These are phyloP conservation scores for Ramalina peruviana DNA, from an alignment of 495 filamentous ascomycete genomes.

Conservation along the genomic window DNA sequence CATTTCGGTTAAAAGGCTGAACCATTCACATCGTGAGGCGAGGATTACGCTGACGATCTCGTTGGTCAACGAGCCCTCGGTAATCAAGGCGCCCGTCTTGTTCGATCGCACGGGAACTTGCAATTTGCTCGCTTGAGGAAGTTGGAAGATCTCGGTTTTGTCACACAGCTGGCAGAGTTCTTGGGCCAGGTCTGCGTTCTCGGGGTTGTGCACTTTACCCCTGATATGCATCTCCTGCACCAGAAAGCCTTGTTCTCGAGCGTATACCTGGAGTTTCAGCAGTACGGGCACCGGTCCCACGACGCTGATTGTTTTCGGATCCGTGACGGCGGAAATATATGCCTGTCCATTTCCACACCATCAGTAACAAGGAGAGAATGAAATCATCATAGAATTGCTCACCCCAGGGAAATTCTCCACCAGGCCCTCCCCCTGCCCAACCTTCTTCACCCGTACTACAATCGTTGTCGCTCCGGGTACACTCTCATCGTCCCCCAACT, in stretches of 20 bases:
- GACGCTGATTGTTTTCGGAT: constrained; percentile 20
- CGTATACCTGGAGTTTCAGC: constrained; percentile 3
- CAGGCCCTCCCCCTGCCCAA: constrained; percentile 19
- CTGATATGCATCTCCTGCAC: constrained; percentile 6
- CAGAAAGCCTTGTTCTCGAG: constrained; percentile 2
- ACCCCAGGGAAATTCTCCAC: constrained; percentile 16
- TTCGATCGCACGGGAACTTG: constrained; percentile 21
- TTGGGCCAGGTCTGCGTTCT: constrained; percentile 15
- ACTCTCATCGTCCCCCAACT: constrained; percentile 18
- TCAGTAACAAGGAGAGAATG: neutral
- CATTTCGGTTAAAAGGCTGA: constrained; percentile 16
- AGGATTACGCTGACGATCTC: constrained; percentile 22
- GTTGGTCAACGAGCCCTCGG: constrained; percentile 14
- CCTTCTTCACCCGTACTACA: constrained; percentile 17
- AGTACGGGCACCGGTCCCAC: constrained; percentile 11
- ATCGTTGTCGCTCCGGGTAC: constrained; percentile 13
- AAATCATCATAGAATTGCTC: neutral
- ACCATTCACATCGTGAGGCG: constrained; percentile 25
- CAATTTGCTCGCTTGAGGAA: constrained; percentile 14
- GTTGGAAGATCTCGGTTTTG: constrained; percentile 4
- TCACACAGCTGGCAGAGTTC: constrained; percentile 16
- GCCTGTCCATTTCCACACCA: constrained; percentile 5
- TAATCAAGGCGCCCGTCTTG: constrained; percentile 9
- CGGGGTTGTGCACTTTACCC: constrained; percentile 22
- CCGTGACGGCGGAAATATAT: constrained; percentile 22